Evolutionary conservation across 2,329 filamentous ascomycete genomes (phyloP).

Genomic region (Pseudopithomyces maydicus): DNA sequence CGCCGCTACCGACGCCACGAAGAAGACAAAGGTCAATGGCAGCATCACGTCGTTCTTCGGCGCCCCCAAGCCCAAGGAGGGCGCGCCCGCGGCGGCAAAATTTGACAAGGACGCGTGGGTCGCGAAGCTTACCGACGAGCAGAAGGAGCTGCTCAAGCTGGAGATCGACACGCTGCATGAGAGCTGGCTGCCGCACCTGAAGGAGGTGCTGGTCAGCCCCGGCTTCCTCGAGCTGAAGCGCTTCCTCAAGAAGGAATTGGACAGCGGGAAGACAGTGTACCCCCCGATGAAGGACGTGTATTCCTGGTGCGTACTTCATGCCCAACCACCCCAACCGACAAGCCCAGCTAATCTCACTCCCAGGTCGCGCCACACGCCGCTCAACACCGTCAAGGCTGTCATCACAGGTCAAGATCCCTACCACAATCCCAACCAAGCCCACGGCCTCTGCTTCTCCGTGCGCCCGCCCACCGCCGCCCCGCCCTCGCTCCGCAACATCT

Average conservation of each 20-base stretch:
- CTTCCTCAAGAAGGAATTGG: slow-evolving; percentile 80
- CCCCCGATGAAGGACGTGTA: slow-evolving; percentile 90
- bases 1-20: slow-evolving; percentile 50
- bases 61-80: slow-evolving; percentile 55
- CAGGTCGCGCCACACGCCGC: slow-evolving; percentile 92
- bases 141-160: slow-evolving; percentile 79
- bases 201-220: slow-evolving; percentile 78
- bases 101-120: slow-evolving; percentile 94
- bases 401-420: slow-evolving; percentile 97
- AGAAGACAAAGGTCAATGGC: slow-evolving; percentile 64
- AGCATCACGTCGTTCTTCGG: slow-evolving; percentile 92
- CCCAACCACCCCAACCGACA: too few relatives aligned
- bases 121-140: slow-evolving; percentile 76
- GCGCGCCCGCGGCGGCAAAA: slow-evolving; percentile 36
- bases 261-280: slow-evolving; percentile 77
- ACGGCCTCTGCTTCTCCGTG: slow-evolving; percentile 95
- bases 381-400: slow-evolving; percentile 86
- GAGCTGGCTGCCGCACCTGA: slow-evolving; percentile 87
- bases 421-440: slow-evolving; percentile 93
- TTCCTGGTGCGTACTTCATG: slow-evolving; percentile 73
- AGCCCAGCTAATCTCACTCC: slow-evolving; percentile 11
- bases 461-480: slow-evolving; percentile 86
- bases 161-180: slow-evolving; percentile 93
- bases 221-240: slow-evolving; percentile 88
- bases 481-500: slow-evolving; percentile 92